Evolutionary conservation across 108 stramenopile genomes (phyloP).

Genomic region (Cyclostephanos invisitatus): DNA sequence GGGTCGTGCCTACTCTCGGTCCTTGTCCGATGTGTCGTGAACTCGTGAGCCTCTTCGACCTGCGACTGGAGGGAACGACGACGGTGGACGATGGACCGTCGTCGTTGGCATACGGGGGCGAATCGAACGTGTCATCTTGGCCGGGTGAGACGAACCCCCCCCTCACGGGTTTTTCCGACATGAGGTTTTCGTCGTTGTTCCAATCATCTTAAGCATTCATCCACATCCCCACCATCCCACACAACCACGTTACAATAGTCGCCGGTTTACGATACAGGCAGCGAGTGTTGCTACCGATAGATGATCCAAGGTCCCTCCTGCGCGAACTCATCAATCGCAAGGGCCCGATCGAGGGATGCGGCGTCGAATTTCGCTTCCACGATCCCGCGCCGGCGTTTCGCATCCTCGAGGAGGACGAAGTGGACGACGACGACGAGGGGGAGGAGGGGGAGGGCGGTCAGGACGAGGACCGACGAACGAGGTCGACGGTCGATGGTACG

Average conservation of each 20-base stretch:
- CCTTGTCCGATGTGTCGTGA: conserved; percentile 44
- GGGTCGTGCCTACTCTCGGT: conserved; percentile 14
- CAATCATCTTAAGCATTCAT: no score
- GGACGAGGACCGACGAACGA: neutral
- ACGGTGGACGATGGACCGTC: neutral
- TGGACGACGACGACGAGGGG: neutral
- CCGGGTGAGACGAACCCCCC: neutral
- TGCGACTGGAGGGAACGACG: neutral
- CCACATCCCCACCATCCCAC: neutral
- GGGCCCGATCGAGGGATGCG: no score
- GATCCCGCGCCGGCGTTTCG: no score
- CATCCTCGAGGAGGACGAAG: no score
- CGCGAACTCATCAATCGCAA: no score
- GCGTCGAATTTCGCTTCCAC: no score
- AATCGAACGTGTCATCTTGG: conserved; percentile 25
- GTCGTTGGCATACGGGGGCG: neutral
- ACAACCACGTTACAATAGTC: neutral
- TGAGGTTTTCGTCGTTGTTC: neutral
- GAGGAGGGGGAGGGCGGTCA: no score
- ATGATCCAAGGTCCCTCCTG: neutral
- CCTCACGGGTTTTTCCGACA: no score
- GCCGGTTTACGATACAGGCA: conserved; percentile 12
- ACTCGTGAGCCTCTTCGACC: conserved; percentile 29
- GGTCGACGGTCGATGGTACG: neutral
- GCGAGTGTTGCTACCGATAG: neutral